Conservation (phyloP, 345 rosid species). For the Eucalyptus viminalis region DNA sequence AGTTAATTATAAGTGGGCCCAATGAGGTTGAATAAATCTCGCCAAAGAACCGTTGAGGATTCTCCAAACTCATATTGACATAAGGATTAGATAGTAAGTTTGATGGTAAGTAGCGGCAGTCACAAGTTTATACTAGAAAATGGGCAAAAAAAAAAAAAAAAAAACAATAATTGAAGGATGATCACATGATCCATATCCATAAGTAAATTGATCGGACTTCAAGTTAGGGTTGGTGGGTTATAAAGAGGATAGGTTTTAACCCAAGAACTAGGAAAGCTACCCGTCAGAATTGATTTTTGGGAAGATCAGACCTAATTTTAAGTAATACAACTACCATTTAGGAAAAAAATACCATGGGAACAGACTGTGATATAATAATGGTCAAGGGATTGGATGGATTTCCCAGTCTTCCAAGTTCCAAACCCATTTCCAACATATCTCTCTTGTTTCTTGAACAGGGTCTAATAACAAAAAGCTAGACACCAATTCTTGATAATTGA, state of each 20-base stretch:
- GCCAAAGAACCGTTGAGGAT: background rate
- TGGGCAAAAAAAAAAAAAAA: background rate
- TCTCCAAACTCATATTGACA: background rate
- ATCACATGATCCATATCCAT: background rate
- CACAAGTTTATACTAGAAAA: background rate
- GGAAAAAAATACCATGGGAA: background rate
- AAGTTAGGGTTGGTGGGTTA: background rate
- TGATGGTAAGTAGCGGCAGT: background rate
- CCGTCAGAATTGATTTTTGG: background rate
- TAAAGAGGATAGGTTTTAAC: background rate
- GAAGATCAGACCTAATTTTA: background rate
- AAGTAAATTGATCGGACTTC: background rate
- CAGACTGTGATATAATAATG: background rate
- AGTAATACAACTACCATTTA: background rate
- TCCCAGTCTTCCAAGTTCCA: background rate
- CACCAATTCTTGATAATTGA: background rate
- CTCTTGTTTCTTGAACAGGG: background rate
- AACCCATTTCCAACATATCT: background rate
- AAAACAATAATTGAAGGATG: background rate
- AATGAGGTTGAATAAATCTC: background rate
- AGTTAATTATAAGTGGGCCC: background rate
- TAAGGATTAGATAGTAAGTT: background rate
- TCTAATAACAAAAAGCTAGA: background rate
- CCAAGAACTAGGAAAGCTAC: background rate
- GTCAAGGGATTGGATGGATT: background rate